Evolutionary conservation across 306 rosid genomes (phyloP).

Genomic region (Medicago truncatula): MtrunA17r5.0-ANR NC_053043.1:4765001-4765500

Average conservation of each 20-base stretch:
- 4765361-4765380: constrained; percentile 66
- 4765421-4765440: constrained; percentile 78
- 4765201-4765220: constrained; percentile 23
- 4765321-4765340: constrained; percentile 48
- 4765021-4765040: constrained; percentile 6
- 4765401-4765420: constrained; percentile 80
- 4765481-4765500: neutral
- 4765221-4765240: constrained; percentile 24
- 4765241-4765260: neutral
- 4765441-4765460: constrained; percentile 27
- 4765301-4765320: constrained; percentile 13
- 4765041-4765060: neutral
- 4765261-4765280: constrained; percentile 20
- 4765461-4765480: constrained; percentile 19
- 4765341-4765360: constrained; percentile 87
- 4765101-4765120: constrained; percentile 7
- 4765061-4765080: neutral
- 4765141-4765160: neutral
- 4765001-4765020: constrained; percentile 7
- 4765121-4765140: neutral
- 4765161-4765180: neutral
- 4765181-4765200: constrained; percentile 18
- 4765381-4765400: constrained; percentile 68
- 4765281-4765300: constrained; percentile 2
- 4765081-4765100: constrained; percentile 1